Evolutionary conservation across 2,329 filamentous ascomycete species (phyloP), one percentile per base, ranked within the genome.

Genomic region (Alternaria novae-zelandiae): DNA sequence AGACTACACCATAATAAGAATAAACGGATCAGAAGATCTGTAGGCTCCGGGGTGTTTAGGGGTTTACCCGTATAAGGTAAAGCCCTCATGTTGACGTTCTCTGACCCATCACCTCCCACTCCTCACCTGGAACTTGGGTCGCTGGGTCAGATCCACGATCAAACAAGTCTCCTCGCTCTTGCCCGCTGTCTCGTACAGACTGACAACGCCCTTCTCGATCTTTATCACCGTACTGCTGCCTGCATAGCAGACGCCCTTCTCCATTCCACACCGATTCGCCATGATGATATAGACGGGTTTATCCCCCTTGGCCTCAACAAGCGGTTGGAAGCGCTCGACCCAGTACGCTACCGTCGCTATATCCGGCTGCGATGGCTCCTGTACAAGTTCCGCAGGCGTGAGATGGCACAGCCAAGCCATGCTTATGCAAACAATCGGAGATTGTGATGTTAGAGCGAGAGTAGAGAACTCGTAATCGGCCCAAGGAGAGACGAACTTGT

Each of bases 401-500:
- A 87, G 75, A 26, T 82, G 74, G 15, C 91, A 93, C 30, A 92
- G 82, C 92, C 91, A 95, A 0, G 92, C 91, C 92, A 94, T 94
- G 5, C 87, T 88, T 0, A 95, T 69, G 32, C 94, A 87, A 2
- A 92, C 88, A 0, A 94, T 66, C 13, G 88, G 87, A 0, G 90
- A 86, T 0, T 84, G 73, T 0, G 81, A 79, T 2, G 87, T 79
- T 0, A 93, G 75, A 6, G 90, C 81, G 46, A 91, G 88, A 23
- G 82, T 85, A 2, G 79, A 83, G 68, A 82, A 88, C 70, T 90
- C 88, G 73, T 86, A 90, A 4, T 80, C 83, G 3, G 82, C 82
- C 81, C 85, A 89, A 0, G 87, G 85, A 2, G 87, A 83, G 43
- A 83, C 79, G 75, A 90, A 90, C 47, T 83, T 83, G 78, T 89